A percentile compares a stretch with the other conserved stretches of the same genome.
These are phyloP conservation scores for Populus alba DNA, from an alignment of 345 rosid species.

Conservation along the genomic window DNA sequence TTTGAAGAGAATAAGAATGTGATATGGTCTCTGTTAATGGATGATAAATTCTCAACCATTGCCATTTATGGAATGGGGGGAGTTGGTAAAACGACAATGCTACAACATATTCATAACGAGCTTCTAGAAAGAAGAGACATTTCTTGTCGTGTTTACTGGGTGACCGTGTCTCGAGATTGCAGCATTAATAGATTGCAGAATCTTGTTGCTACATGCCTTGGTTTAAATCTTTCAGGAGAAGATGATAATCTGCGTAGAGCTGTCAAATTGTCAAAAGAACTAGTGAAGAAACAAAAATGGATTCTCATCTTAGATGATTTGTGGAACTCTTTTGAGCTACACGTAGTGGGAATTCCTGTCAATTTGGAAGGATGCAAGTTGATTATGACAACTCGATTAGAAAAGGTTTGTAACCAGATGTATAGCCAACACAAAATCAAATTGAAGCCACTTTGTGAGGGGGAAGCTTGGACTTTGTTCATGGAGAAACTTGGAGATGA, in stretches of 20 bases:
- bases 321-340: too few species aligned
- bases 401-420: neutral
- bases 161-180: neutral
- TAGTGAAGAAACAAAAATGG: too few species aligned
- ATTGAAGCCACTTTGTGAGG: neutral
- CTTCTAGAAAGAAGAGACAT: neutral
- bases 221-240: too few species aligned
- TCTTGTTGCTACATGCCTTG: too few species aligned
- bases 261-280: too few species aligned
- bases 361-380: too few species aligned
- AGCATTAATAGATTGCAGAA: neutral
- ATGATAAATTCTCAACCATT: neutral
- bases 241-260: too few species aligned
- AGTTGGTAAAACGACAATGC: neutral
- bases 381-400: too few species aligned
- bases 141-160: neutral
- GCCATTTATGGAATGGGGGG: neutral
- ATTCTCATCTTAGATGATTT: too few species aligned
- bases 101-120: neutral
- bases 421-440: neutral
- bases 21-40: neutral
- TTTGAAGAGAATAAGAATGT: neutral
- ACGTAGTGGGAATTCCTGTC: too few species aligned
- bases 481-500: too few species aligned
- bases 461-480: neutral